These are phyloP conservation scores for Tulasnella sp. DNA, from an alignment of 768 basidiomycete genomes.

Conservation along the genomic window DNA sequence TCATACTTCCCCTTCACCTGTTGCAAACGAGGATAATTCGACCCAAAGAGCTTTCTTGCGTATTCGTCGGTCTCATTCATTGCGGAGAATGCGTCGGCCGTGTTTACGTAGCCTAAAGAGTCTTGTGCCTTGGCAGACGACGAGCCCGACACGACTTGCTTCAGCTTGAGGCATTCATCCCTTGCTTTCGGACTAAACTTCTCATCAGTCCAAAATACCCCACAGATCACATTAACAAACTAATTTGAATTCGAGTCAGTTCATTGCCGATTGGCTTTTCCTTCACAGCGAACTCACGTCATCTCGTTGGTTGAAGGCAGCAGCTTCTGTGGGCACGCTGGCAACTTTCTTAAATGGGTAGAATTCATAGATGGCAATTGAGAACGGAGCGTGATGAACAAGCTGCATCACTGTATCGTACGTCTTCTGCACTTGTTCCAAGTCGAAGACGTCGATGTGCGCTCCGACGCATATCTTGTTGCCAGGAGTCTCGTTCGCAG, in stretches of 20 bases:
- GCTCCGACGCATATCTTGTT: neutral
- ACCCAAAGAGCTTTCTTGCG: neutral
- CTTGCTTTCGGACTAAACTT: neutral
- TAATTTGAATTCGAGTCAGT: neutral
- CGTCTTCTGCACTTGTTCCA: neutral
- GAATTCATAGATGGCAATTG: neutral
- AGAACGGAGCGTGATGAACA: neutral
- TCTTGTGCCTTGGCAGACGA: neutral
- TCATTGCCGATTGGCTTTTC: too few relatives aligned
- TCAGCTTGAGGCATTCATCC: neutral
- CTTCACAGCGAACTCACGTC: too few relatives aligned
- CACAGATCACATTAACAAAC: neutral
- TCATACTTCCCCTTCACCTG: slow-evolving; percentile 15
- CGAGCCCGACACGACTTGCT: neutral
- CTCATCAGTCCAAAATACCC: neutral
- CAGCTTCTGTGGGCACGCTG: neutral
- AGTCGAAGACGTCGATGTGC: neutral
- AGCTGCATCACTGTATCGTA: neutral
- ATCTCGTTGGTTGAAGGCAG: neutral
- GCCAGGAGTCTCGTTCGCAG: neutral
- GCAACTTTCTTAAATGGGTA: neutral
- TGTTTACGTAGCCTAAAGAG: neutral
- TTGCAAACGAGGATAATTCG: slow-evolving; percentile 11
- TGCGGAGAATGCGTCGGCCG: neutral
- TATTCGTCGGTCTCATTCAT: neutral